Percentiles rank a stretch among this genome's conserved stretches.
Evolutionary conservation across 2,329 filamentous ascomycete genomes (phyloP).

Genomic region (Lojkania enalia): DNA sequence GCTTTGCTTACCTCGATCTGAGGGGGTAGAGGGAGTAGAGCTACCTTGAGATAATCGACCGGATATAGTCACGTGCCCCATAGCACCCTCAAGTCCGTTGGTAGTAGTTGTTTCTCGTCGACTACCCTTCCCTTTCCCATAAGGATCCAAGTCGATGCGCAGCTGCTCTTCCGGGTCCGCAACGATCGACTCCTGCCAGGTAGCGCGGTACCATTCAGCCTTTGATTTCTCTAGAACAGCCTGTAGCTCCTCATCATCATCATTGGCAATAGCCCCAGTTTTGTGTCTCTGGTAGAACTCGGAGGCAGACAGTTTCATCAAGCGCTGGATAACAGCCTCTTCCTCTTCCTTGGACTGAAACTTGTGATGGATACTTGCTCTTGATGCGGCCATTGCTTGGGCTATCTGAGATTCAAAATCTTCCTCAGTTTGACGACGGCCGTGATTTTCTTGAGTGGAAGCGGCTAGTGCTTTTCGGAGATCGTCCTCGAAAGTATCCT

Average conservation of each 20-base stretch:
- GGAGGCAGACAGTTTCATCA: background rate
- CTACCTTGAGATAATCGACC: background rate
- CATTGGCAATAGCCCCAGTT: background rate
- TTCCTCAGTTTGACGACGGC: background rate
- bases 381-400: background rate
- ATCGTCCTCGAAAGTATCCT: background rate
- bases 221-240: background rate
- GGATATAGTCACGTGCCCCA: background rate
- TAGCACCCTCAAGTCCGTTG: background rate
- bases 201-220: background rate
- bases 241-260: background rate
- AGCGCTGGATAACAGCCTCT: background rate
- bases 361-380: background rate
- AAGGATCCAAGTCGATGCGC: constrained; percentile 2
- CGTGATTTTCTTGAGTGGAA: background rate
- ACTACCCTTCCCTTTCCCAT: constrained; percentile 1
- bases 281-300: background rate
- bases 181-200: background rate
- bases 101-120: background rate
- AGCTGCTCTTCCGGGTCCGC: background rate
- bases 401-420: background rate
- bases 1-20: background rate
- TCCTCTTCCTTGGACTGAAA: background rate
- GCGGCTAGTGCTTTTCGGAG: background rate
- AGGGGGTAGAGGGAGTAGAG: background rate